These are phyloP conservation scores for Kentomonas sorsogonicus DNA, from an alignment of 208 protist species.

Conservation along the genomic window DNA sequence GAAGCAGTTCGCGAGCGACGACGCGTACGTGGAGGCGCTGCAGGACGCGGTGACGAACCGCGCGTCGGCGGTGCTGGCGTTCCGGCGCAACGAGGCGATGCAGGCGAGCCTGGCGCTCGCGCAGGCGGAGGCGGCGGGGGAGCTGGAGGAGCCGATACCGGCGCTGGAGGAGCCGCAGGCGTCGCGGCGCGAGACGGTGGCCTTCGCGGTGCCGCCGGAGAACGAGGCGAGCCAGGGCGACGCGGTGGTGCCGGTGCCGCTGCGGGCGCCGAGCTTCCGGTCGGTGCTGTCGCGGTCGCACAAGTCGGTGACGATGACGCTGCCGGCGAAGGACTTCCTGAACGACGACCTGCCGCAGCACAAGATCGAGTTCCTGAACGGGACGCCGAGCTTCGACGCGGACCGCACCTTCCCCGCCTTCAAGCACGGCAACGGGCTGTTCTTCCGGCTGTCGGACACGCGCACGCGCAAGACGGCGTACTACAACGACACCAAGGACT, in stretches of 20 bases:
- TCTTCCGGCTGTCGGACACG: constrained; percentile 74
- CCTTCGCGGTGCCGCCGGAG: constrained; percentile 9
- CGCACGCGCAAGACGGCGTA: constrained; percentile 64
- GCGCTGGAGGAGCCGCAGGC: not conserved
- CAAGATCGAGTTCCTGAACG: constrained; percentile 22
- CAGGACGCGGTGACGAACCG: constrained; percentile 13
- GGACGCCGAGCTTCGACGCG: constrained; percentile 15
- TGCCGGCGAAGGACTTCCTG: not conserved
- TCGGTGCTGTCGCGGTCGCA: constrained; percentile 1
- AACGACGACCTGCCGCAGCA: not conserved
- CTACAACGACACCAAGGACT: constrained; percentile 69
- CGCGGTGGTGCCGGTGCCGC: not conserved
- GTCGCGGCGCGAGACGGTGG: not conserved
- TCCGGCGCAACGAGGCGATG: constrained; percentile 5
- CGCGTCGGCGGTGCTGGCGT: constrained; percentile 25
- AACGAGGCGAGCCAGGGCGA: constrained; percentile 14
- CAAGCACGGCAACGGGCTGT: constrained; percentile 48
- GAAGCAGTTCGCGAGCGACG: constrained; percentile 14
- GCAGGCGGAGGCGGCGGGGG: not conserved
- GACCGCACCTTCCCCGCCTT: constrained; percentile 66
- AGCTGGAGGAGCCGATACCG: not conserved
- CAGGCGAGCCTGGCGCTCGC: not conserved
- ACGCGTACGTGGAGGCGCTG: constrained; percentile 15
- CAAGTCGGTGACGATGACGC: not conserved
- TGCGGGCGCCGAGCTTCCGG: not conserved